A percentile compares a stretch with the other conserved stretches of the same genome.
phyloP scores from a whole-genome alignment of 345 rosid species.

The Eucalyptus regnans region DNA sequence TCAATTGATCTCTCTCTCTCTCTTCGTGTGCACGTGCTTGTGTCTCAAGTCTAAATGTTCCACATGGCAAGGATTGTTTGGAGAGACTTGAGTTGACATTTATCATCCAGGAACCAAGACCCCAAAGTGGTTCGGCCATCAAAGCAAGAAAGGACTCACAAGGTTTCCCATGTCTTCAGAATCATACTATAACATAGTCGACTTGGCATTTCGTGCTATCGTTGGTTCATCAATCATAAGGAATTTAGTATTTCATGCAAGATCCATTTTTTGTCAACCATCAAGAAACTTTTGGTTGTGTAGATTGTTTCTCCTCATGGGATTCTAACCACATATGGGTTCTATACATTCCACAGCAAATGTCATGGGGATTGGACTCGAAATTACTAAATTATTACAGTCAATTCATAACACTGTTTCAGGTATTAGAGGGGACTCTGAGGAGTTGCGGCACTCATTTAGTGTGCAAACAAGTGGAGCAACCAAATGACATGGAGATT shows the following conservation, averaged over 20 bases:
- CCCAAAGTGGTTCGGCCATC: not conserved
- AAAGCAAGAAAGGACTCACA: not conserved
- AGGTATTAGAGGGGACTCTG: not conserved
- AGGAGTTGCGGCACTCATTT: not conserved
- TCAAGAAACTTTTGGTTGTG: not conserved
- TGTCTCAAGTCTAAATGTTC: no score
- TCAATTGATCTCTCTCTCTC: not conserved
- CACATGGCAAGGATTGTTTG: not conserved
- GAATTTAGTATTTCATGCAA: not conserved
- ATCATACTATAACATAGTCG: not conserved
- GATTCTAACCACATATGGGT: not conserved
- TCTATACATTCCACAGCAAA: not conserved
- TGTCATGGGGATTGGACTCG: not conserved
- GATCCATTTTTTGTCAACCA: not conserved
- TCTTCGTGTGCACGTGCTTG: not conserved
- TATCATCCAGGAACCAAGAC: not conserved
- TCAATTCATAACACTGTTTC: not conserved
- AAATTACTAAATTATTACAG: not conserved
- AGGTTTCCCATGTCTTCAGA: not conserved
- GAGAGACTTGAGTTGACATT: not conserved
- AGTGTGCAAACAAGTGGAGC: not conserved
- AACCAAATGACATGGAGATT: not conserved
- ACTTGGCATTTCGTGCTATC: not conserved
- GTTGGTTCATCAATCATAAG: not conserved
- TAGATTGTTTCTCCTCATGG: not conserved